Evolutionary conservation across 2,329 filamentous ascomycete genomes (phyloP).

Genomic region (Penicillium sp.): DNA sequence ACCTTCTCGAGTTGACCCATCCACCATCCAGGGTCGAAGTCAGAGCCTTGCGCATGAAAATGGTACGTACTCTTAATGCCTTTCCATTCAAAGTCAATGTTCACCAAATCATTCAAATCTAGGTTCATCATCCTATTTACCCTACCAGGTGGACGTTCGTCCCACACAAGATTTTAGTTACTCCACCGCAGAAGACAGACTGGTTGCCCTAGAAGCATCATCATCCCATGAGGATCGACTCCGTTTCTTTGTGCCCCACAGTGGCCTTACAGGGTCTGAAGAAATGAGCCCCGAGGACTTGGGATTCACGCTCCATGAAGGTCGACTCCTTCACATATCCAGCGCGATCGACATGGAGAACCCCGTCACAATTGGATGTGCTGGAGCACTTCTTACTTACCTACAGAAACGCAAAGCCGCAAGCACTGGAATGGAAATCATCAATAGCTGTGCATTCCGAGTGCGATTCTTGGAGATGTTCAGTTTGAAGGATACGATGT

Average conservation of each 20-base stretch:
- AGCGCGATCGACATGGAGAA: conserved; percentile 74
- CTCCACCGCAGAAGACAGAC: conserved; percentile 64
- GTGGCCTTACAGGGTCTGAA: conserved; percentile 48
- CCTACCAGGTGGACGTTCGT: conserved; percentile 66
- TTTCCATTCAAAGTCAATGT: background rate
- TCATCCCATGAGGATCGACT: conserved; percentile 49
- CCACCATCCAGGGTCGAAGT: conserved; percentile 26
- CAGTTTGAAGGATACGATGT: conserved; percentile 64
- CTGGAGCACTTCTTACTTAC: conserved; percentile 80
- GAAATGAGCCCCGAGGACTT: conserved; percentile 40
- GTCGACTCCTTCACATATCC: conserved; percentile 67
- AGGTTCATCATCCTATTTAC: conserved; percentile 54
- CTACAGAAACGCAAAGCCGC: conserved; percentile 68
- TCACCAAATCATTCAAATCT: background rate
- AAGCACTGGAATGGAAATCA: conserved; percentile 62
- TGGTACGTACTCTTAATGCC: conserved; percentile 19
- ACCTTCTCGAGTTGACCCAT: conserved; percentile 57
- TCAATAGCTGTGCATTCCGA: conserved; percentile 57
- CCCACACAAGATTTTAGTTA: conserved; percentile 72
- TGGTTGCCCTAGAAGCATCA: conserved; percentile 60
- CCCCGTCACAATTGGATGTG: conserved; percentile 74
- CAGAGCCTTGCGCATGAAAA: conserved; percentile 47
- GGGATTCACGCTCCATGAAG: conserved; percentile 58
- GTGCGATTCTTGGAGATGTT: conserved; percentile 73
- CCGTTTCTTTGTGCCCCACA: conserved; percentile 63